Conservation (phyloP, 2,329 filamentous ascomycete genomes). For the Pseudocercospora musae region DNA sequence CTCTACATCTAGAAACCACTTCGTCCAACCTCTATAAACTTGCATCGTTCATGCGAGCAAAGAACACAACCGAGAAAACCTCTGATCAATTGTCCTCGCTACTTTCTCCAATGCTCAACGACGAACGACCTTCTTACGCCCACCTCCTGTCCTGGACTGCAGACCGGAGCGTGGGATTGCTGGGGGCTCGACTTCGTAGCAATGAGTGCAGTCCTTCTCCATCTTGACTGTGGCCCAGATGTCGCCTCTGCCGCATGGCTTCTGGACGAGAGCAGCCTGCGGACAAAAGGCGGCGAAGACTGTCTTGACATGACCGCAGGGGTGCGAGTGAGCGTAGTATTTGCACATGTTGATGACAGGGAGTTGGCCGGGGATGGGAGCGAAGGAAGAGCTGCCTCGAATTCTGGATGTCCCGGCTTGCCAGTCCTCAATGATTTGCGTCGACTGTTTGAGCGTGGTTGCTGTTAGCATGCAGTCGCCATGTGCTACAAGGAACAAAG, state of each 20-base stretch:
- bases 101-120: constrained; percentile 4
- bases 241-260: constrained; percentile 32
- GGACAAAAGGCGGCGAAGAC: constrained; percentile 38
- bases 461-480: neutral
- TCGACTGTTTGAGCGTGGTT: neutral
- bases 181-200: constrained; percentile 24
- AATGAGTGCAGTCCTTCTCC: constrained; percentile 34
- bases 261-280: constrained; percentile 33
- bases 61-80: neutral
- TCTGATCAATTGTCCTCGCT: neutral
- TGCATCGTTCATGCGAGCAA: neutral
- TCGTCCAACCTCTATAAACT: neutral
- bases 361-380: neutral
- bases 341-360: constrained; percentile 41
- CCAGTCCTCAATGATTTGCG: neutral
- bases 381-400: neutral
- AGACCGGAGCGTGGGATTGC: constrained; percentile 14
- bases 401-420: neutral
- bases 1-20: neutral
- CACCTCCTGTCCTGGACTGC: constrained; percentile 13
- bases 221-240: constrained; percentile 39
- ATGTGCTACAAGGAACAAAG: neutral
- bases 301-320: constrained; percentile 45
- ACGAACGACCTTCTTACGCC: constrained; percentile 20
- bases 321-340: constrained; percentile 48